Base-by-base conservation (phyloP, 768 basidiomycete species). In the Paxillus ammoniavirescens region DNA sequence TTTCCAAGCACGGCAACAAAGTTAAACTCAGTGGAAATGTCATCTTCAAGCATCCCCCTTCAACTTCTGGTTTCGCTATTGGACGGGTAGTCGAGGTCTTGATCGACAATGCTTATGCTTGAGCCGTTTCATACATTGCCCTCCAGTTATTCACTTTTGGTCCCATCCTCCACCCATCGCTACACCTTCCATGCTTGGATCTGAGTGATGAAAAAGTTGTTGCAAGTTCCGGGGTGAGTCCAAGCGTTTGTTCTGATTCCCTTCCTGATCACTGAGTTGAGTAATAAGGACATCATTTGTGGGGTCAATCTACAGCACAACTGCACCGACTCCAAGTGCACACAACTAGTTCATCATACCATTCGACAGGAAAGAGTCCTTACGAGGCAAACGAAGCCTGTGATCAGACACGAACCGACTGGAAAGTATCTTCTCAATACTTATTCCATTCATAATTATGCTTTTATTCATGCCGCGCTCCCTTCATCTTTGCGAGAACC, bases 401-500 rank as follows among this genome's bases (percentile, higher is more conserved):
- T 55, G 5, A 35, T 58, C 14, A 8, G 15, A 6, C 62, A 64
- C 38, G 26, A 50, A 3, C 37, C 42, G n/a, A 52, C 53, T 5
- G 4, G 7, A 2, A 50, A 53, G 9, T 64, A 56, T 37, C 31
- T 62, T 23, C 43, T 62, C 23, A 64, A 64, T 51, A 56, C 40
- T 4, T 31, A 26, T 28, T 55, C 58, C 4, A 52, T 64, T 17
- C 63, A 62, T 37, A 64, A 64, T 26, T 60, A 62, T 33, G 36
- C 55, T 15, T 44, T 54, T 17, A 52, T 56, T 8, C 38, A 14
- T 35, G 44, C 55, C 30, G 30, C 45, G 17, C 17, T 56, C 26
- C 50, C 50, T 14, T 37, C 53, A 21, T 37, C 6, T 1, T 50
- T 56, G 23, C 12, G 14, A 2, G 46, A 55, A 42, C 15, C 30